Evolutionary conservation across 139 green algal species (phyloP).

Genomic region (Gonium pectorale): DNA sequence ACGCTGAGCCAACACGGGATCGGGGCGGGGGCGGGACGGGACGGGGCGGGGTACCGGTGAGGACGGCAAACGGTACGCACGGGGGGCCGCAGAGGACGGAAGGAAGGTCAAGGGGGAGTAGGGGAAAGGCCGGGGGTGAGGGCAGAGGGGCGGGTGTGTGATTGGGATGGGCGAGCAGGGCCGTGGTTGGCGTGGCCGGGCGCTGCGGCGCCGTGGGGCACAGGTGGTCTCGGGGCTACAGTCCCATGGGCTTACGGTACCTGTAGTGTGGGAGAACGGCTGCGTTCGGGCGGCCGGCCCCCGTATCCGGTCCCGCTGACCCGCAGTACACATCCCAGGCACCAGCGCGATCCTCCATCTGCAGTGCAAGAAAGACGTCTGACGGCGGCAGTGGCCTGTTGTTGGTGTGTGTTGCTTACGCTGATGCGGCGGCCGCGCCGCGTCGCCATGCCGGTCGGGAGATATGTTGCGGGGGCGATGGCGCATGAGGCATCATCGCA

Average conservation of each 20-base stretch:
- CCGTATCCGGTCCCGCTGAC: neutral
- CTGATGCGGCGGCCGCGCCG: conserved; percentile 1
- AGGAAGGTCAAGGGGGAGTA: neutral
- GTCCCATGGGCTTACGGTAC: neutral
- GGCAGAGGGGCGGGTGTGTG: too few species aligned
- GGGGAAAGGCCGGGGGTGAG: neutral
- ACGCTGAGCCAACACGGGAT: neutral
- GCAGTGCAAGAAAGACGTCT: neutral
- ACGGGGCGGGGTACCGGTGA: neutral
- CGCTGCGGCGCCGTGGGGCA: neutral
- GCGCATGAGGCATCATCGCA: neutral
- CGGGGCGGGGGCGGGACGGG: neutral
- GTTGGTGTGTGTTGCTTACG: neutral
- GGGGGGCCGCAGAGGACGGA: neutral
- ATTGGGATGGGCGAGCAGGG: too few species aligned
- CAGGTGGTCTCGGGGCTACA: neutral
- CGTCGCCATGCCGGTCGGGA: neutral
- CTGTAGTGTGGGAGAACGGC: neutral
- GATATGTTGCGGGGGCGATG: neutral
- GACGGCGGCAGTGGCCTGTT: neutral
- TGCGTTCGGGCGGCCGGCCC: neutral
- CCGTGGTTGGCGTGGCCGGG: too few species aligned
- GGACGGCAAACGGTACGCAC: neutral
- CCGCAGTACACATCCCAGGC: neutral
- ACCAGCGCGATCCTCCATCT: conserved; percentile 29